Evolutionary conservation across 768 basidiomycete genomes (phyloP), one percentile per base, ranked within the genome.

Genomic region (Boletus subcaerulescens): DNA sequence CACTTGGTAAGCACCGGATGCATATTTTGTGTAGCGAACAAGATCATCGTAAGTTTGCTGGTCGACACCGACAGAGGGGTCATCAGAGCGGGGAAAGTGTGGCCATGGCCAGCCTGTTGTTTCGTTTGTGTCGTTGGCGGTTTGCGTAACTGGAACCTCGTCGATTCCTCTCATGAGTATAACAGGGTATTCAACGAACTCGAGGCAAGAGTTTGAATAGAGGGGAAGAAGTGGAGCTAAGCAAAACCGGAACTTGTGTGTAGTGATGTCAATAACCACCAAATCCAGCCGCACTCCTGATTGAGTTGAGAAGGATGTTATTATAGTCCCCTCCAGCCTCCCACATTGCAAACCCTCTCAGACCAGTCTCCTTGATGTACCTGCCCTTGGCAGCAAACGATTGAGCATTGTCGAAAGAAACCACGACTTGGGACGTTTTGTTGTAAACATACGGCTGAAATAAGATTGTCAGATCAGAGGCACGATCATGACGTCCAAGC

Each of bases 261-360:
- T 26, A 9, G 8, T 26, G 26, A 9, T 9, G 26, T 29, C 26
- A 26, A 7, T 29, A 29, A 29, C 26, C 7, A 29, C 8, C 48
- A 40, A 58, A 55, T 12, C 64, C 64, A 42, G 45, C 52, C 0
- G 55, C 15, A 9, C 0, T 1, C 32, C 57, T 60, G 20, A 89
- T 85, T 4, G 87, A 73, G 64, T 87, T 75, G 4, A 89, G 72
- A 43, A 90, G 73, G 26, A 80, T 76, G 62, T 89, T 76, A 18
- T 82, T 60, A 45, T 71, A 77, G 65, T 89, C 89, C 5, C 85
- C 85, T 24, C 80, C 86, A 45, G 84, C 79, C 64, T 89, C 84
- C 87, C 87, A 89, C 70, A 86, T 80, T 2, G 81, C 72, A 65
- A 89, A 88, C 5, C 89, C 88, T 52, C 71, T 74, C 17, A 91